phyloP scores from a whole-genome alignment of 1,284 basidiomycete species.

The Termitomyces sp. region DNA sequence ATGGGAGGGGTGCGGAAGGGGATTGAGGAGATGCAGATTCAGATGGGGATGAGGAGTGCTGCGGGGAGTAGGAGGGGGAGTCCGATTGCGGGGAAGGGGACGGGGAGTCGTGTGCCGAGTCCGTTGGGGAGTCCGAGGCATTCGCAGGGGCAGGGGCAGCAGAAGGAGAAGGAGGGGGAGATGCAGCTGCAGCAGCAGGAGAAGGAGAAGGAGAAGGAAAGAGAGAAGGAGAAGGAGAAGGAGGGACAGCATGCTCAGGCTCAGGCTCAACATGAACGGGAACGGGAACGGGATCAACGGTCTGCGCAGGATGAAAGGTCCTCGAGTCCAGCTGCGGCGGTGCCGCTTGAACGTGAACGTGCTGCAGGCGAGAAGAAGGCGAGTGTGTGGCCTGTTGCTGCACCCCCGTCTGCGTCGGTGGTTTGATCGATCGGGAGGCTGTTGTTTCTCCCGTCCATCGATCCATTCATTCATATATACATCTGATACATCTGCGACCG shows the following conservation, averaged over 20 bases:
- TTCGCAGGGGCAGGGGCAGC: not conserved
- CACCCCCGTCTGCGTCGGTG: not conserved
- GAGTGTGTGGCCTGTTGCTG: not conserved
- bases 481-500: too few relatives aligned
- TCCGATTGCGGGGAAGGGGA: slow-evolving; percentile 8
- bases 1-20: slow-evolving; percentile 66
- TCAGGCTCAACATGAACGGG: not conserved
- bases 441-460: too few relatives aligned
- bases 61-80: slow-evolving; percentile 8
- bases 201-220: not conserved
- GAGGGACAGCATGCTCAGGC: not conserved
- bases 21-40: slow-evolving; percentile 62
- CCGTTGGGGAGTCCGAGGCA: slow-evolving; percentile 10
- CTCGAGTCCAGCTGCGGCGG: not conserved
- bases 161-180: not conserved
- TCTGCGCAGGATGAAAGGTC: too few relatives aligned
- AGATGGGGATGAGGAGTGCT: slow-evolving; percentile 15
- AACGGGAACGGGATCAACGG: too few relatives aligned
- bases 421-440: too few relatives aligned
- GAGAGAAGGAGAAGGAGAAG: not conserved
- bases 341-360: slow-evolving; percentile 1
- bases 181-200: not conserved
- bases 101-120: slow-evolving; percentile 12
- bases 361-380: not conserved
- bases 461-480: too few relatives aligned